Evolutionary conservation across 495 filamentous ascomycete genomes (phyloP), one percentile per base, ranked within the genome.

Genomic region (Sordaria brevicollis): DNA sequence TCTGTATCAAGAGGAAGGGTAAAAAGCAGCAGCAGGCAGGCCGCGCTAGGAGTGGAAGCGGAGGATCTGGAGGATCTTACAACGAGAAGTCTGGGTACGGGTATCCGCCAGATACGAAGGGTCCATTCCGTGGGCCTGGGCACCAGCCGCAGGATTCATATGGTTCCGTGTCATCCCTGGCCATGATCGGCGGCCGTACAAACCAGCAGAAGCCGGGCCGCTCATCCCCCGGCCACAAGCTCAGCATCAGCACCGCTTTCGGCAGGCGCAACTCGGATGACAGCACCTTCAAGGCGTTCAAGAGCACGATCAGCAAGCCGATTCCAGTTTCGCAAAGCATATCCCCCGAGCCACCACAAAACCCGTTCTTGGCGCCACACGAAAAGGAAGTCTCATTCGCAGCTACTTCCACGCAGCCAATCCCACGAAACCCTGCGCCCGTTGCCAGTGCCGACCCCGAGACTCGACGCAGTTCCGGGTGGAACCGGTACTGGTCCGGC

Each of bases 1-100:
- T 93, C 65, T 82, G 91, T 34, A 79, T 99, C 11, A 86, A 88
- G 74, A 89, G 88, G 69, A 82, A 84, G 68, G 79, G 73, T 73
- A 83, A 77, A 71, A 74, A 76, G 68, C 84, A 86, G 71, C 84
- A 86, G 71, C 85, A 86, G 57, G 77, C 79, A 31, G 83, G 84
- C 29, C 82, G 84, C 71, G 76, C 79, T 25, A 73, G 83, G 65
- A 79, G 88, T 71, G 79, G 81, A 33, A 83, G 85, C 78, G 84
- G 87, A 68, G 71, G 80, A 73, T 81, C 84, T 36, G 84, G 87
- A 68, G 71, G 79, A 73, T 80, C 84, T 37, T 71, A 73, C n/a
- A 79, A 82, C 74, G 82, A 88, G 76, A 83, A 87, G 70, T 81
- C 83, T 41, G 80, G 77, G 1, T 70, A 85, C 17, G 84, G 84